A percentile compares a stretch with the other conserved stretches of the same genome.
Evolutionary conservation across 257 asterid genomes (phyloP).

Genomic region (Lycium barbarum): DNA sequence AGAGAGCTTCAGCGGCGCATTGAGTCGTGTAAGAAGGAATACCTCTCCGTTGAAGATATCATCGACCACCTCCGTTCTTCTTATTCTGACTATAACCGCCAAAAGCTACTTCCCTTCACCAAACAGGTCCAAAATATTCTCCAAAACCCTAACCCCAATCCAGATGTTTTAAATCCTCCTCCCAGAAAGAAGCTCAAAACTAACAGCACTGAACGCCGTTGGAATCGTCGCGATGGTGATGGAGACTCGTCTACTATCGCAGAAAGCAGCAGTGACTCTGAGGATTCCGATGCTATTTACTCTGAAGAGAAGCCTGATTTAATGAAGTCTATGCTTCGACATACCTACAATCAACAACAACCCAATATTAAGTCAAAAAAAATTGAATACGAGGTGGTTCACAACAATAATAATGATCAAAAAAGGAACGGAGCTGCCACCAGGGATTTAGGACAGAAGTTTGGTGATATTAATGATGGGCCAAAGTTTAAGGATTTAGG

Average conservation of each 20-base stretch:
- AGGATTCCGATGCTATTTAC: slow-evolving; percentile 60
- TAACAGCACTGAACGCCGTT: slow-evolving; percentile 52
- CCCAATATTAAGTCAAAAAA: slow-evolving; percentile 32
- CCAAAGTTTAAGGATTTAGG: slow-evolving; percentile 88
- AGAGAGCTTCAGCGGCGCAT: slow-evolving; percentile 53
- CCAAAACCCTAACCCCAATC: slow-evolving; percentile 23
- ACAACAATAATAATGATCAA: slow-evolving; percentile 34
- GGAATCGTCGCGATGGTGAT: too few species aligned
- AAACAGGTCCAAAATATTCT: slow-evolving; percentile 48
- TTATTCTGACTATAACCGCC: slow-evolving; percentile 59
- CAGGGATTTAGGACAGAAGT: slow-evolving; percentile 27
- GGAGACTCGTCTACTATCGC: neutral
- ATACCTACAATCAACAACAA: slow-evolving; percentile 46
- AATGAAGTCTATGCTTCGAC: slow-evolving; percentile 69
- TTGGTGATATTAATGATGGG: slow-evolving; percentile 38
- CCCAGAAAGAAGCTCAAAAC: slow-evolving; percentile 40
- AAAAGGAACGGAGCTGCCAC: slow-evolving; percentile 27
- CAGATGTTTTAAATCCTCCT: slow-evolving; percentile 24
- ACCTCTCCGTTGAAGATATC: slow-evolving; percentile 57
- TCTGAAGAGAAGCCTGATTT: slow-evolving; percentile 70
- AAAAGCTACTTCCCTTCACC: slow-evolving; percentile 55
- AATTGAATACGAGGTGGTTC: slow-evolving; percentile 46
- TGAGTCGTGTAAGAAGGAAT: slow-evolving; percentile 39
- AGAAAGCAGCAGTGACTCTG: slow-evolving; percentile 15
- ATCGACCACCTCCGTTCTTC: slow-evolving; percentile 69